These are phyloP conservation scores for Lepiota subincarnata DNA, from an alignment of 768 basidiomycete species.

Conservation along the genomic window DNA sequence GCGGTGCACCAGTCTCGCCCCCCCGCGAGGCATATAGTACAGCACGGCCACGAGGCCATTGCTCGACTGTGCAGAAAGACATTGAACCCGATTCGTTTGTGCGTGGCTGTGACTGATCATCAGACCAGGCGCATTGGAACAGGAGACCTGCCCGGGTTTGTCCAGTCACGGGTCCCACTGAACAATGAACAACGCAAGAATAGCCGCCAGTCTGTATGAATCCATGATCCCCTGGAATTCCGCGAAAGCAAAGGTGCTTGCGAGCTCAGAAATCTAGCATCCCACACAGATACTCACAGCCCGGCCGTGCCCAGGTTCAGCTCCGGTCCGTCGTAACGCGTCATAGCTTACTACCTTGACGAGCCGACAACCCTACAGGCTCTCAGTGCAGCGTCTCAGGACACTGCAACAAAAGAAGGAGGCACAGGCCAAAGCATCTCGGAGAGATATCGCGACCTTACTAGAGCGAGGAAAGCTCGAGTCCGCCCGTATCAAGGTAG, in stretches of 20 bases:
- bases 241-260: conserved; percentile 38
- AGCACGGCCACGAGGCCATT: too few relatives aligned
- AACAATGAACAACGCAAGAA: neutral
- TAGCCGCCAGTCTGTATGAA: neutral
- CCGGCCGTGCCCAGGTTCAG: conserved; percentile 37
- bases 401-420: conserved; percentile 91
- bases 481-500: conserved; percentile 81
- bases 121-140: conserved; percentile 1
- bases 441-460: conserved; percentile 78
- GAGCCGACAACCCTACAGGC: conserved; percentile 33
- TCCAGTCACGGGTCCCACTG: neutral
- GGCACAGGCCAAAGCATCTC: conserved; percentile 65
- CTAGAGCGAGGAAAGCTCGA: conserved; percentile 79
- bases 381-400: conserved; percentile 81
- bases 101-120: conserved; percentile 6
- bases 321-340: conserved; percentile 32
- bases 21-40: too few relatives aligned
- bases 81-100: neutral
- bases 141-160: neutral
- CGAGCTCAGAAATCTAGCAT: neutral
- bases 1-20: too few relatives aligned
- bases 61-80: neutral
- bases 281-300: neutral
- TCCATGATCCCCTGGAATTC: conserved; percentile 55
- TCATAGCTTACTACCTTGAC: neutral